A percentile compares a stretch with the other conserved stretches of the same genome.
phyloP scores from a whole-genome alignment of 2,329 filamentous ascomycete species.

The Periconia macrospinosa region DNA sequence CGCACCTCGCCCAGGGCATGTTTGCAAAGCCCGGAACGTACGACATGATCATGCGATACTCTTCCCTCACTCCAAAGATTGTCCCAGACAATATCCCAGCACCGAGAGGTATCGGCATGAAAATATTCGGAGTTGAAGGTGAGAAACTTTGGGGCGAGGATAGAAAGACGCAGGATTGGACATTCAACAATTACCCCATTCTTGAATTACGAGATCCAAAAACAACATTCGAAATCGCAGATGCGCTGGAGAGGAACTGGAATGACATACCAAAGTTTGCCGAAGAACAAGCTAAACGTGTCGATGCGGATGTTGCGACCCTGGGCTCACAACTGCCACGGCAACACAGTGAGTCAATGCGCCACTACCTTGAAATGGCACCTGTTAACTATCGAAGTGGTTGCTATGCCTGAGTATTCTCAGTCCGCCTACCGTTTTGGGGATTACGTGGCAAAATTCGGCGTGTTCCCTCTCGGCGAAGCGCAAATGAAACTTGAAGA shows the following conservation, averaged over 20 bases:
- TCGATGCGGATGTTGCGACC: conserved; percentile 39
- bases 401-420: conserved; percentile 45
- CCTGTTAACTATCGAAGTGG: conserved; percentile 12
- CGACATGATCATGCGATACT: conserved; percentile 33
- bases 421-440: conserved; percentile 54
- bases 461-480: conserved; percentile 46
- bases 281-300: conserved; percentile 45
- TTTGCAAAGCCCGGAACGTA: conserved; percentile 26
- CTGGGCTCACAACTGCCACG: conserved; percentile 24
- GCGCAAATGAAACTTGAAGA: conserved; percentile 47
- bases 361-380: background rate
- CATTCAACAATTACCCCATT: conserved; percentile 53
- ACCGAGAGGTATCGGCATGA: conserved; percentile 53
- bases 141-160: conserved; percentile 33
- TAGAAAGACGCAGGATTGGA: conserved; percentile 48
- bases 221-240: conserved; percentile 48
- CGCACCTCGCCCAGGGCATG: conserved; percentile 44
- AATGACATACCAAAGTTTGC: conserved; percentile 26
- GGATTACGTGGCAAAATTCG: conserved; percentile 52
- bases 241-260: conserved; percentile 28
- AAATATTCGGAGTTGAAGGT: conserved; percentile 52
- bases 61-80: conserved; percentile 28
- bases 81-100: conserved; percentile 39
- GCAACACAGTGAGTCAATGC: conserved; percentile 20
- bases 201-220: conserved; percentile 52